phyloP scores from a whole-genome alignment of 139 green algal species.

The Chlamydomonas sp. region DNA sequence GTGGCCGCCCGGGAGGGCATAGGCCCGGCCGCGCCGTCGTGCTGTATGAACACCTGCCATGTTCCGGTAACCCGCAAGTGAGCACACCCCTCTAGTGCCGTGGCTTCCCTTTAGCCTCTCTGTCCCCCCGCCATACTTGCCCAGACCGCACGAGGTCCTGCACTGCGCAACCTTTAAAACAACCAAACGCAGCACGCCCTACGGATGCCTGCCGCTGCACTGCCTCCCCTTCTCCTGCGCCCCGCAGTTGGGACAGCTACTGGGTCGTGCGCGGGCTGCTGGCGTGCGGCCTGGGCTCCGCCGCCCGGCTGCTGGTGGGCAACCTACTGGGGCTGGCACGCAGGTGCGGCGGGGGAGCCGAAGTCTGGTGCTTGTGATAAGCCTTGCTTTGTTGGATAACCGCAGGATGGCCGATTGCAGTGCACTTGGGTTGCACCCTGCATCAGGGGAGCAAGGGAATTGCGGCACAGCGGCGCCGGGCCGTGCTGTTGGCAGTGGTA shows the following conservation, averaged over 20 bases:
- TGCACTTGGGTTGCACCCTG: no score
- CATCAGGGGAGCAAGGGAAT: no score
- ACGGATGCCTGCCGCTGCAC: background rate
- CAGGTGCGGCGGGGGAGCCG: conserved; percentile 86
- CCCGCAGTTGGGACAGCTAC: conserved; percentile 90
- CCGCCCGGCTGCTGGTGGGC: conserved; percentile 64
- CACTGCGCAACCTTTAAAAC: background rate
- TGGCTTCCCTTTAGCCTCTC: no score
- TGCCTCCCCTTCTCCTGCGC: conserved; percentile 57
- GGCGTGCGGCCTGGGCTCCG: conserved; percentile 70
- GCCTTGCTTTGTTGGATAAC: conserved; percentile 21
- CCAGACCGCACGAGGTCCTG: background rate
- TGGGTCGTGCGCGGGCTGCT: conserved; percentile 90
- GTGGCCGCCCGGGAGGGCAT: background rate
- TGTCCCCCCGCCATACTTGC: background rate
- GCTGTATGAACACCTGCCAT: background rate
- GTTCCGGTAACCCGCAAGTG: background rate
- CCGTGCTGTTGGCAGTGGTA: no score
- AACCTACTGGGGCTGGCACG: conserved; percentile 84
- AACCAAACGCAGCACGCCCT: background rate
- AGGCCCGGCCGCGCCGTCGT: background rate
- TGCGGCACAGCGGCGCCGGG: no score
- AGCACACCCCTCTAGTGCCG: background rate
- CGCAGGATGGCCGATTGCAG: no score
- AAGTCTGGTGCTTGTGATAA: conserved; percentile 92